Evolutionary conservation across 495 filamentous ascomycete species (phyloP).

Genomic region (Talaromyces thailandensis): DNA sequence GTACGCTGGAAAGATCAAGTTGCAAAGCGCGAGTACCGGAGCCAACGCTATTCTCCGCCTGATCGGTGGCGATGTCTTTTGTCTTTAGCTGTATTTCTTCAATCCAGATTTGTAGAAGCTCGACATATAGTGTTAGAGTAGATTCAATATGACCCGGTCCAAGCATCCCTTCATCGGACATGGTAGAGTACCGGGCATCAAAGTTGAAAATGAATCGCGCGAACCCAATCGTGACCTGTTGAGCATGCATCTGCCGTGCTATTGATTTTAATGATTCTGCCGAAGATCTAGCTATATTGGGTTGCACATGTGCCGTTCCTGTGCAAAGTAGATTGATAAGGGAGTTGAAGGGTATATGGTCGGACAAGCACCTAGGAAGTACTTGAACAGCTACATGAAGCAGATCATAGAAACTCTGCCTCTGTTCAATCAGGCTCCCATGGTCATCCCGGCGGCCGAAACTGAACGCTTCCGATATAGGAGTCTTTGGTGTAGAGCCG

Average conservation of each 20-base stretch:
- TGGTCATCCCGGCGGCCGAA: slow-evolving; percentile 80
- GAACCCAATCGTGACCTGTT: slow-evolving; percentile 95
- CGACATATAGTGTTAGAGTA: slow-evolving; percentile 84
- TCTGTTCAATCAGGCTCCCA: slow-evolving; percentile 63
- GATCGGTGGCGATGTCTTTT: slow-evolving; percentile 58
- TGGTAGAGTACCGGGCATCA: slow-evolving; percentile 91
- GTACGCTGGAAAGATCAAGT: slow-evolving; percentile 76
- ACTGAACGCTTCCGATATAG: slow-evolving; percentile 87
- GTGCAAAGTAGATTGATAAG: slow-evolving; percentile 94
- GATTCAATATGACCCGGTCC: slow-evolving; percentile 92
- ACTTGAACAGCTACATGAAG: slow-evolving; percentile 94
- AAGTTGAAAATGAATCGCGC: slow-evolving; percentile 96
- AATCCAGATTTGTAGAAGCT: slow-evolving; percentile 91
- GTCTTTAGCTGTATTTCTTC: slow-evolving; percentile 88
- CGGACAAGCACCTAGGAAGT: slow-evolving; percentile 81
- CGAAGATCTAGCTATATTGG: slow-evolving; percentile 85
- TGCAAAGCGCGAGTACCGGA: slow-evolving; percentile 56
- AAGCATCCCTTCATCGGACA: slow-evolving; percentile 96
- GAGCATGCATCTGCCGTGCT: slow-evolving; percentile 83
- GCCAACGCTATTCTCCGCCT: slow-evolving; percentile 44
- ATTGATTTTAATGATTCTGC: slow-evolving; percentile 91
- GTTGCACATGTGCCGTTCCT: slow-evolving; percentile 90
- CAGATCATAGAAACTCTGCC: slow-evolving; percentile 91
- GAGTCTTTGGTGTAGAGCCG: slow-evolving; percentile 78
- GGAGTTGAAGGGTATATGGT: slow-evolving; percentile 86